Percentiles rank a stretch among this genome's conserved stretches.
phyloP scores from a whole-genome alignment of 306 rosid species.

The Prunus davidiana region DNA sequence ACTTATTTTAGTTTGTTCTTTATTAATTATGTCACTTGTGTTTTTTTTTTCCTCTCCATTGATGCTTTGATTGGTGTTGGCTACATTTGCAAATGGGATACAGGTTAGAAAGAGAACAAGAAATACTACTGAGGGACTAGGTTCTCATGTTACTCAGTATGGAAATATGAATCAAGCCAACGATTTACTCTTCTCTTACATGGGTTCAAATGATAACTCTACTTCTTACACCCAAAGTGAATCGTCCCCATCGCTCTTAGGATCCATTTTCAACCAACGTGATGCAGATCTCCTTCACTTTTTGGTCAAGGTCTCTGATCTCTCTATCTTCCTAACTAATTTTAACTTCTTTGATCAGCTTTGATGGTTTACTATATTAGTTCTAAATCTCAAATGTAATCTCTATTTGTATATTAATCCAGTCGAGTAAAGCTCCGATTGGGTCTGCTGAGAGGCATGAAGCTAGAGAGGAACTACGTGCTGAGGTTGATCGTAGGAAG shows the following conservation, averaged over 20 bases:
- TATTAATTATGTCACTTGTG: no score
- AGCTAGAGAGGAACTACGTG: constrained; percentile 31
- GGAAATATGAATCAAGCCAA: constrained; percentile 31
- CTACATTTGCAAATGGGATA: background rate
- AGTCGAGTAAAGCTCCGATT: constrained; percentile 35
- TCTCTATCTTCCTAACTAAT: background rate
- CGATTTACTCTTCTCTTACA: constrained; percentile 22
- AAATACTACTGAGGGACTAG: background rate
- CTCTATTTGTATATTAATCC: background rate
- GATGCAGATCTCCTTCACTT: constrained; percentile 46
- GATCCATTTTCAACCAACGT: constrained; percentile 25
- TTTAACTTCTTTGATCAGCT: background rate
- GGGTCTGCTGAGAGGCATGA: constrained; percentile 33
- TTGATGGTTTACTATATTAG: background rate
- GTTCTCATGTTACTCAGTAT: constrained; percentile 53
- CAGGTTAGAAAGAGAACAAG: background rate
- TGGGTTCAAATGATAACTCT: constrained; percentile 32
- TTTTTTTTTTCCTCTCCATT: no score
- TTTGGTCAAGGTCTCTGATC: constrained; percentile 29
- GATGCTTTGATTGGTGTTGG: background rate
- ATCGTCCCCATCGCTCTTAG: background rate
- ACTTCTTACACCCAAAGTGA: background rate
- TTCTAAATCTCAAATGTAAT: no score
- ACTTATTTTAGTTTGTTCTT: no score
- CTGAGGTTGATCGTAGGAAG: constrained; percentile 32